Conservation (phyloP, 176 grass and related monocot genomes). For the Microstegium vimineum region DNA sequence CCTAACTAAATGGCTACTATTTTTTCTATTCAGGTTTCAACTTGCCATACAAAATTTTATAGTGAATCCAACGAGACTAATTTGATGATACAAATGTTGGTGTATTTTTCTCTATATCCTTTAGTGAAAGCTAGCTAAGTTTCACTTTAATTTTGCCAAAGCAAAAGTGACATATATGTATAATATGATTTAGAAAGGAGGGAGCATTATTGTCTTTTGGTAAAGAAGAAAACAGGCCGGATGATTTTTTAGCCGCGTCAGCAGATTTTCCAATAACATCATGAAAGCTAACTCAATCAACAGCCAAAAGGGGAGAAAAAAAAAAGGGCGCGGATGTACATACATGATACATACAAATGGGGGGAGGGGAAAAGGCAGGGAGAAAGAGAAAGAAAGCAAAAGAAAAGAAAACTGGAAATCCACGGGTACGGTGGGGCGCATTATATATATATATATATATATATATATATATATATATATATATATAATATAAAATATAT, state of each 20-base stretch:
- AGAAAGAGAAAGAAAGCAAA: not conserved
- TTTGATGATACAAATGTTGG: not conserved
- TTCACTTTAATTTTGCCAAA: not conserved
- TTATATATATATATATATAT: no score
- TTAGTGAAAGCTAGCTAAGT: not conserved
- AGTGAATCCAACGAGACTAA: not conserved
- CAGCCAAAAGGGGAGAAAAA: not conserved
- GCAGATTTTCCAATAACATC: not conserved
- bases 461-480: no score
- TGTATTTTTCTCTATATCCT: not conserved
- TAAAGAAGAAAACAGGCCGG: not conserved
- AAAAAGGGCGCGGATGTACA: no score
- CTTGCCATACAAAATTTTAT: not conserved
- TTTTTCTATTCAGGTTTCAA: not conserved
- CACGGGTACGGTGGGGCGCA: no score
- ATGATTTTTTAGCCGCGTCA: not conserved
- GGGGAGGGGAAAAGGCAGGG: no score
- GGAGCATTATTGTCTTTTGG: not conserved
- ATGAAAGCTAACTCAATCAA: not conserved
- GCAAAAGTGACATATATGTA: not conserved
- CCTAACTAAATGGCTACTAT: not conserved
- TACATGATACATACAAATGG: no score
- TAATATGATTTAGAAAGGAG: no score
- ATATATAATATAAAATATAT: no score
- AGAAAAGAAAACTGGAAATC: no score